Conservation (phyloP, 2,329 filamentous ascomycete genomes). For the Monilinia polystroma region DNA sequence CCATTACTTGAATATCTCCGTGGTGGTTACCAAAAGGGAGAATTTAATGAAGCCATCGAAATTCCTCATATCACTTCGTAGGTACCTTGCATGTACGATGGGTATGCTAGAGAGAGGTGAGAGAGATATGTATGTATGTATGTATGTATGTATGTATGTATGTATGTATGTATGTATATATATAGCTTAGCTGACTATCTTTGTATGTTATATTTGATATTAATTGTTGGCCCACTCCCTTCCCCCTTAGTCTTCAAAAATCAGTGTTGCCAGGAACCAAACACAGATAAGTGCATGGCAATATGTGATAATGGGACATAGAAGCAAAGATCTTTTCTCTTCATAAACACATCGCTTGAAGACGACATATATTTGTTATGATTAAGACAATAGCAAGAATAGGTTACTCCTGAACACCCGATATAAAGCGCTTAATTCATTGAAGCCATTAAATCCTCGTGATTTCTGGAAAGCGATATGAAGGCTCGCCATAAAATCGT, state of each 20-base stretch:
- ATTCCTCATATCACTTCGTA: no score
- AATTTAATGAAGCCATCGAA: no score
- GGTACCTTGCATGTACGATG: no score
- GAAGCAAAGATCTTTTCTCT: not conserved
- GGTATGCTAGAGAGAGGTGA: no score
- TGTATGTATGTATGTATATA: no score
- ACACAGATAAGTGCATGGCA: not conserved
- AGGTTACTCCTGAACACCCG: conserved; percentile 10
- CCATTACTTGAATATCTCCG: no score
- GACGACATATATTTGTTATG: not conserved
- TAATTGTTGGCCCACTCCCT: not conserved
- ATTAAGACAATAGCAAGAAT: not conserved
- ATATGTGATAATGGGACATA: not conserved
- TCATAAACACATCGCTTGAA: not conserved
- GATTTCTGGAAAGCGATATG: conserved; percentile 3
- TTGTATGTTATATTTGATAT: no score
- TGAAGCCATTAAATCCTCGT: conserved; percentile 8
- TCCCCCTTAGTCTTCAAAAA: not conserved
- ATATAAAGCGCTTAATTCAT: conserved; percentile 11
- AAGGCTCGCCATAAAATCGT: not conserved
- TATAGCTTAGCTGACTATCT: no score
- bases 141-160: no score
- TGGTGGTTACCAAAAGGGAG: no score
- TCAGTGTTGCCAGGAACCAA: not conserved
- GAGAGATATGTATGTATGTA: no score